Evolutionary conservation across 306 rosid genomes (phyloP), one percentile per base, ranked within the genome.

Genomic region (Citrullus colocynthis): DNA sequence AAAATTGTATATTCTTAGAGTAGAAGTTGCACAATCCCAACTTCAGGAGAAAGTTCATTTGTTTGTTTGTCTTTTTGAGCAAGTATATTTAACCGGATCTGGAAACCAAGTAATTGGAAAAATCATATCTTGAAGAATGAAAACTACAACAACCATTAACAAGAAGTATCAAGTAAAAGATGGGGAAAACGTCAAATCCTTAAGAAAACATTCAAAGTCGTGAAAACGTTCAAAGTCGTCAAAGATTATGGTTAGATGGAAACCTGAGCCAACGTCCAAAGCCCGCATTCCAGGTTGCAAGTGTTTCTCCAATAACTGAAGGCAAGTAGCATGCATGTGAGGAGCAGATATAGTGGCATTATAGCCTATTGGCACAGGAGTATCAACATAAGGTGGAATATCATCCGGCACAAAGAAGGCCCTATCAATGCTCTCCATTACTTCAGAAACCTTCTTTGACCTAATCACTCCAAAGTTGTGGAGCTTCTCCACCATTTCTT

Each of bases 301-400:
- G 69, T 92, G 81, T 65, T 88, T 72, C 84, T 90, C 97, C 79
- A 96, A 84, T 86, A 96, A 85, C 77, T 92, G 93, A 83, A 96
- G 97, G 90, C 99, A 96, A 15, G 82, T 80, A 37, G 97, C 99
- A 67, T 96, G 99, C 99, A 96, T 96, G 75, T 96, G 99, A 18
- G 99, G 99, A 8, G 99, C 99, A 80, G 99, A 96, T 75, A 96
- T 96, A 52, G 99, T 96, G 79, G 86, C 99, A 82, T 96, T 96
- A 78, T 88, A 89, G 67, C 99, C 97, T 57, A 96, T 92, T 0
- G 90, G 55, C 93, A 92, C 71, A 55, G 99, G 98, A 66, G 89
- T 88, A 82, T 96, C 99, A 6, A 81, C 87, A 83, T 96, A 96
- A 54, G 98, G 85, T 14, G 89, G 85, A 44, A 55, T 78, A 39